Percentiles rank a stretch among this genome's conserved stretches.
These are phyloP conservation scores for Rhynchospora tenuis DNA, from an alignment of 176 grass and related monocot genomes.

Conservation along the genomic window DNA sequence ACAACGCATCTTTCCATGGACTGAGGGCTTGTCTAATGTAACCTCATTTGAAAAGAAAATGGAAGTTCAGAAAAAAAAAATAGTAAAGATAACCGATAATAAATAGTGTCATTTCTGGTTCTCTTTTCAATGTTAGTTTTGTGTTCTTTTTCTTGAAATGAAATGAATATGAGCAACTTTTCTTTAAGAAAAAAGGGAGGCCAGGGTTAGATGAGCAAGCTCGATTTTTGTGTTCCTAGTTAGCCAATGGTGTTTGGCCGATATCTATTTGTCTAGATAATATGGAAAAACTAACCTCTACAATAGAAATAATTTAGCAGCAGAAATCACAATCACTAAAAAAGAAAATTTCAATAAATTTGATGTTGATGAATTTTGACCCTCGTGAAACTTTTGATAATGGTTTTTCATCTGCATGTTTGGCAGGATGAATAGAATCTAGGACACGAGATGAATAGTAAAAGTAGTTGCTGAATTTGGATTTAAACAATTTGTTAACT, in stretches of 20 bases:
- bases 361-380: not conserved
- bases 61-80: not conserved
- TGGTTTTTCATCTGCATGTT: not conserved
- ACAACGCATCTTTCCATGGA: conserved; percentile 49
- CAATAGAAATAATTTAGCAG: not conserved
- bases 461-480: too few relatives aligned
- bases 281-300: not conserved
- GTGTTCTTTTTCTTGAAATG: conserved; percentile 9
- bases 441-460: too few relatives aligned
- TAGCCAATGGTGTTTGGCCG: not conserved
- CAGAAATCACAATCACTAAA: not conserved
- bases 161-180: not conserved
- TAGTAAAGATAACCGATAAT: not conserved
- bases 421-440: too few relatives aligned
- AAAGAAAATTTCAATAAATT: not conserved
- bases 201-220: not conserved
- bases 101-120: not conserved
- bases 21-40: conserved; percentile 26
- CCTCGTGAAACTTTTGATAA: not conserved
- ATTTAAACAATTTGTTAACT: too few relatives aligned
- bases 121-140: not conserved
- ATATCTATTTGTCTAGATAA: not conserved
- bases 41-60: not conserved
- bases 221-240: not conserved
- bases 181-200: not conserved